Conservation (phyloP, 768 basidiomycete species). For the Boletus sp. region DNA sequence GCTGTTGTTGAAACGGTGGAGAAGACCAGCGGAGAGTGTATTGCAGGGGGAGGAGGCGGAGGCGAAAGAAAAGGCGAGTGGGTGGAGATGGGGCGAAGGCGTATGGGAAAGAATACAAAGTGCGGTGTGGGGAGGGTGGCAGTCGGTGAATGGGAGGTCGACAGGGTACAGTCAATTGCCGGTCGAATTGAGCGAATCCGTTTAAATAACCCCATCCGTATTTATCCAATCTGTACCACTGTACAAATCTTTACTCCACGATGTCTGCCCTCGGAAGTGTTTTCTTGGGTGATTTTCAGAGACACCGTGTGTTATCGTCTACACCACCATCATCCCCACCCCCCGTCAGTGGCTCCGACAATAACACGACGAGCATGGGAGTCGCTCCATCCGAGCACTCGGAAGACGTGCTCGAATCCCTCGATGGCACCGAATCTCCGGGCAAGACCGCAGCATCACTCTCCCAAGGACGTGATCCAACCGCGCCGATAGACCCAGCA, state of each 20-base stretch:
- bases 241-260: background rate
- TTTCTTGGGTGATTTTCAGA: conserved; percentile 75
- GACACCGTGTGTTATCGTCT: conserved; percentile 58
- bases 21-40: conserved; percentile 61
- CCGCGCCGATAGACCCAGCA: background rate
- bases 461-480: conserved; percentile 5
- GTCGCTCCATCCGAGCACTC: conserved; percentile 8
- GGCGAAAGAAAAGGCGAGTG: conserved; percentile 30
- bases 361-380: conserved; percentile 16
- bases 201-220: conserved; percentile 8
- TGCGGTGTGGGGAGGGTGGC: conserved; percentile 49
- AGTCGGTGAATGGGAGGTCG: conserved; percentile 39
- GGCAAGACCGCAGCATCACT: conserved; percentile 10
- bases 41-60: conserved; percentile 56
- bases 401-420: conserved; percentile 21
- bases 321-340: conserved; percentile 49
- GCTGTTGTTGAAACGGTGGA: conserved; percentile 83
- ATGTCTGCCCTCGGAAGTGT: conserved; percentile 69
- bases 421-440: conserved; percentile 19
- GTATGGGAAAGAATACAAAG: conserved; percentile 39
- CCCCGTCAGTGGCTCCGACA: conserved; percentile 13
- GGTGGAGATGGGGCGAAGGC: conserved; percentile 3
- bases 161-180: conserved; percentile 69
- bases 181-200: conserved; percentile 54
- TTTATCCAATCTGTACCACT: background rate